Percentiles rank a stretch among this genome's conserved stretches.
Conservation (phyloP, 768 basidiomycete species). For the Aureoboletus auriporus region DNA sequence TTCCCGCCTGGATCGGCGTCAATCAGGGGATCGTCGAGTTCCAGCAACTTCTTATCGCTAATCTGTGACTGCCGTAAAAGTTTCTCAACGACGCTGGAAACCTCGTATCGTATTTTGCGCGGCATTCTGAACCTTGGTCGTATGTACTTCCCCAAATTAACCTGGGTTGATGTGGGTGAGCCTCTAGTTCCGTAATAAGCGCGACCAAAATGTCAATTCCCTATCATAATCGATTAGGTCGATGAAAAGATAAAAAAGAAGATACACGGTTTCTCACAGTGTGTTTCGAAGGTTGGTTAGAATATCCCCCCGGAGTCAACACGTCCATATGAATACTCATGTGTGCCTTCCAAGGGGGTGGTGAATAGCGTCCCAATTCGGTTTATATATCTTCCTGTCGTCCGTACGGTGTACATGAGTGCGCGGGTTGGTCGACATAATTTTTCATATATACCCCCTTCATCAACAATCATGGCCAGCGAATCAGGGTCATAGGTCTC, state of each 20-base stretch:
- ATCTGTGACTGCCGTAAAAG: constrained; percentile 21
- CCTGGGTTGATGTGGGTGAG: constrained; percentile 35
- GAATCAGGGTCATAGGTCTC: constrained; percentile 45
- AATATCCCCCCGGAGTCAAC: constrained; percentile 49
- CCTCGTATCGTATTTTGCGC: constrained; percentile 36
- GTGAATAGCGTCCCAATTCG: constrained; percentile 31
- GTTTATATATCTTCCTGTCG: constrained; percentile 26
- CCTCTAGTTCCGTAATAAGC: constrained; percentile 45
- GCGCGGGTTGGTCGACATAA: not conserved
- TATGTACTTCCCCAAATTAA: constrained; percentile 25
- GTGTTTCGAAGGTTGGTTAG: constrained; percentile 48
- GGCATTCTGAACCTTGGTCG: constrained; percentile 37
- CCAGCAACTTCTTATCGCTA: constrained; percentile 17
- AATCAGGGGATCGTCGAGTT: constrained; percentile 13
- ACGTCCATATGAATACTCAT: constrained; percentile 41
- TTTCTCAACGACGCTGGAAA: constrained; percentile 16
- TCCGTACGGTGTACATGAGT: not conserved
- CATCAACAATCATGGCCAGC: constrained; percentile 55
- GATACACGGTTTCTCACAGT: constrained; percentile 33
- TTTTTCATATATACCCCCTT: constrained; percentile 40
- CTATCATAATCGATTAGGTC: constrained; percentile 8
- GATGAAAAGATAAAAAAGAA: not conserved
- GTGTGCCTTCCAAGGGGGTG: constrained; percentile 41
- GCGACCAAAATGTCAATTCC: constrained; percentile 50
- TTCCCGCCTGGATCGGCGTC: constrained; percentile 22